Conservation (phyloP, 192 early-diverging fungal genomes). For the Mortierella hygrophila region DNA sequence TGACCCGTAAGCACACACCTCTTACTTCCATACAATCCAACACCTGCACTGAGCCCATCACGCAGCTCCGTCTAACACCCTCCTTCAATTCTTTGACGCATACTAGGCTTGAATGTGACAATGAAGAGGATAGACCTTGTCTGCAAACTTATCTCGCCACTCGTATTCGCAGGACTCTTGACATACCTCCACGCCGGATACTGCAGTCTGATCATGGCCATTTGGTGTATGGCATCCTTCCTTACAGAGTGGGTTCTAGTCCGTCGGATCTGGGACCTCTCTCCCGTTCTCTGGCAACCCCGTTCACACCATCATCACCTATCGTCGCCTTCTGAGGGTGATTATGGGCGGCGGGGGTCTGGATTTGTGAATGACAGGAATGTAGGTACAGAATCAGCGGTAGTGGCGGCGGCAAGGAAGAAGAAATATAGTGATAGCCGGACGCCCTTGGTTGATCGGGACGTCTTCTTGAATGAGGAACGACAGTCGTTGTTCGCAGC, state of each 20-base stretch:
- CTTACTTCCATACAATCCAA: neutral
- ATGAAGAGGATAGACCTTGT: slow-evolving; percentile 54
- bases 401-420: neutral
- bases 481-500: neutral
- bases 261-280: slow-evolving; percentile 27
- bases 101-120: slow-evolving; percentile 37
- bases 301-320: slow-evolving; percentile 4
- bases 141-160: slow-evolving; percentile 51
- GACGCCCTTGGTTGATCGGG: neutral
- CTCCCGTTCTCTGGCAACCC: slow-evolving; percentile 24
- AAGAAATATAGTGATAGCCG: neutral
- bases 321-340: neutral
- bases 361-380: neutral
- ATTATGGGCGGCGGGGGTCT: no score
- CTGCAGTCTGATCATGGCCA: slow-evolving; percentile 35
- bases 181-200: slow-evolving; percentile 24
- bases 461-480: neutral
- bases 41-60: neutral
- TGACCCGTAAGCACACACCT: slow-evolving; percentile 28
- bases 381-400: no score
- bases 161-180: slow-evolving; percentile 41
- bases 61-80: neutral
- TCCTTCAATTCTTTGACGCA: neutral
- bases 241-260: slow-evolving; percentile 23
- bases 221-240: slow-evolving; percentile 39